Evolutionary conservation across 2,329 filamentous ascomycete genomes (phyloP).

Genomic region (Mollisiaceae sp.): DNA sequence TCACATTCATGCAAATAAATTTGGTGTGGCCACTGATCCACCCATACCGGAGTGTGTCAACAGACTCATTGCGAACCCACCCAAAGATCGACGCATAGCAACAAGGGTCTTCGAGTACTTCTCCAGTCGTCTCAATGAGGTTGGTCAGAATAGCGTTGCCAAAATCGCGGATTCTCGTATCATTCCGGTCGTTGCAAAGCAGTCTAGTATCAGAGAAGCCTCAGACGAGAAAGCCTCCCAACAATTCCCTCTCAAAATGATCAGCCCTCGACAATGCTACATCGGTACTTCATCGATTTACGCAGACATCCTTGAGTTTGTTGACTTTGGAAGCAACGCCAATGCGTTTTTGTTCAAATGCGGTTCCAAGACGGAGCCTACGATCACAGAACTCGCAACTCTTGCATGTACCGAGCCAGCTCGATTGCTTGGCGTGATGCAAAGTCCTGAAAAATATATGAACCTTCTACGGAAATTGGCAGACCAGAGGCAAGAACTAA

Average conservation of each 20-base stretch:
- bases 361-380: conserved; percentile 90
- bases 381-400: conserved; percentile 80
- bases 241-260: conserved; percentile 51
- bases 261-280: conserved; percentile 78
- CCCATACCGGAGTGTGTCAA: conserved; percentile 78
- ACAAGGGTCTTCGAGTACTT: conserved; percentile 82
- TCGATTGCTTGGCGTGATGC: conserved; percentile 78
- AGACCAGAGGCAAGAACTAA: conserved; percentile 71
- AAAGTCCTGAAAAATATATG: conserved; percentile 84
- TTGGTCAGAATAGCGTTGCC: conserved; percentile 64
- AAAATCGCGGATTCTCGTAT: conserved; percentile 70
- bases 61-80: conserved; percentile 73
- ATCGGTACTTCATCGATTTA: conserved; percentile 75
- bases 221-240: conserved; percentile 49
- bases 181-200: conserved; percentile 65
- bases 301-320: conserved; percentile 93
- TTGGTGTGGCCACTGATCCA: conserved; percentile 85
- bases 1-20: conserved; percentile 79
- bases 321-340: conserved; percentile 87
- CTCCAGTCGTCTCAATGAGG: conserved; percentile 74
- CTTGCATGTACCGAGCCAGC: conserved; percentile 86
- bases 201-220: conserved; percentile 32
- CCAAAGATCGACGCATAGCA: conserved; percentile 69
- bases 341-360: conserved; percentile 89
- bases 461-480: conserved; percentile 81